Evolutionary conservation across 176 grass and related monocot species (phyloP), one percentile per base, ranked within the genome.

Genomic region (Triticum timopheevii): DNA sequence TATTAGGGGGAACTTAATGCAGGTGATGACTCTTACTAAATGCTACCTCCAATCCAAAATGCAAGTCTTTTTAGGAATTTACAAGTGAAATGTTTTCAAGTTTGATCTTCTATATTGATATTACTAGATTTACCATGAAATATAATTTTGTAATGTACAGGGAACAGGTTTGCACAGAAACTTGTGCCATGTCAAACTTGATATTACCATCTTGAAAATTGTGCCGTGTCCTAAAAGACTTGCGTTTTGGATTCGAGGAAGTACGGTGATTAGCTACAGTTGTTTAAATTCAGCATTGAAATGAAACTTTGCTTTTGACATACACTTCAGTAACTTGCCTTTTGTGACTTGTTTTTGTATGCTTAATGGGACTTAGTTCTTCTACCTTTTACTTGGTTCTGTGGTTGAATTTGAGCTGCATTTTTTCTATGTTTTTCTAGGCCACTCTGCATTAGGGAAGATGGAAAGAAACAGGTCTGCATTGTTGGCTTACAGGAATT

Each of bases 401-500:
- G 20, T 47, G 17, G 72, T 75, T 47, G 44, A 47, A 22, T 39
- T 73, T 64, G 24, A 16, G 7, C 13, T 84, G 6, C 10, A 20
- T 72, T 67, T 23, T 72, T 61, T 83, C 16, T 85, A 52, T 52
- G 49, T 52, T 52, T 89, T 54, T 77, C 9, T 86, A 99, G 97
- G 65, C 95, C 50, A 94, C 47, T 81, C 87, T 92, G 19, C 44
- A 99, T 99, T 94, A 99, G 97, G 77, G 97, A 99, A 84, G 97
- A 99, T 87, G 97, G 97, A 69, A 99, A 82, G 73, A 95, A 99
- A 67, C 97, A 99, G 88, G 97, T 96, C 70, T 99, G 97, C 84
- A 99, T 99, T 74, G 97, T 99, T 67, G 97, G 97, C 67, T 27
- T 99, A 38, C 97, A 99, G 80, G 97, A 99, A 90, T 99, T 99